Evolutionary conservation across 108 stramenopile species (phyloP).

Genomic region (Cyclotella baltica): DNA sequence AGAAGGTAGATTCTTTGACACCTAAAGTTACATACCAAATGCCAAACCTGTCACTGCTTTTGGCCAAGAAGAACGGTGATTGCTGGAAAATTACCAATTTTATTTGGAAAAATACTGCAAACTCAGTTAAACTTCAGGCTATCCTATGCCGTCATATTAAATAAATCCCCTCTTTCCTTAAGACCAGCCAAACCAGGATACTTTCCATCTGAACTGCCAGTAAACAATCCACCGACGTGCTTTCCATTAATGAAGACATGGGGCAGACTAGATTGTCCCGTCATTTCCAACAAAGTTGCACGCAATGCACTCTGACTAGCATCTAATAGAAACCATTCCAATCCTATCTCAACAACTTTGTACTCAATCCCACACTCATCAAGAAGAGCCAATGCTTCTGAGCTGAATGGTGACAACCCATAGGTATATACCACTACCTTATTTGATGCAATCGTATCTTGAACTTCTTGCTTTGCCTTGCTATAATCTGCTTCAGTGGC

Average conservation of each 20-base stretch:
- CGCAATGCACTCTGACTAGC: constrained; percentile 54
- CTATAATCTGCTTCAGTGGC: constrained; percentile 49
- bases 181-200: constrained; percentile 42
- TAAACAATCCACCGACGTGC: constrained; percentile 49
- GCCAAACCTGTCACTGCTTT: too few species aligned
- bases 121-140: too few species aligned
- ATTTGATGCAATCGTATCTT: constrained; percentile 32
- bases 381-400: constrained; percentile 61
- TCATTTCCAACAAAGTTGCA: constrained; percentile 67
- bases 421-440: constrained; percentile 78
- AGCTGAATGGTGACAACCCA: constrained; percentile 69
- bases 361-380: constrained; percentile 60
- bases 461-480: constrained; percentile 54
- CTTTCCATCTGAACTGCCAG: constrained; percentile 40
- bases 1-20: too few species aligned
- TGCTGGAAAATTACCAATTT: too few species aligned
- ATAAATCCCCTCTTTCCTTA: constrained; percentile 39
- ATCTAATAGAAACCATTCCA: constrained; percentile 76
- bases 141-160: neutral
- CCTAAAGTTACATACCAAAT: too few species aligned
- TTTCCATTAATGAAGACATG: constrained; percentile 71
- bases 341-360: constrained; percentile 60
- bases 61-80: too few species aligned
- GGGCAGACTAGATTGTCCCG: constrained; percentile 79
- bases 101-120: too few species aligned